These are phyloP conservation scores for Russula emetica DNA, from an alignment of 768 basidiomycete genomes.

Conservation along the genomic window DNA sequence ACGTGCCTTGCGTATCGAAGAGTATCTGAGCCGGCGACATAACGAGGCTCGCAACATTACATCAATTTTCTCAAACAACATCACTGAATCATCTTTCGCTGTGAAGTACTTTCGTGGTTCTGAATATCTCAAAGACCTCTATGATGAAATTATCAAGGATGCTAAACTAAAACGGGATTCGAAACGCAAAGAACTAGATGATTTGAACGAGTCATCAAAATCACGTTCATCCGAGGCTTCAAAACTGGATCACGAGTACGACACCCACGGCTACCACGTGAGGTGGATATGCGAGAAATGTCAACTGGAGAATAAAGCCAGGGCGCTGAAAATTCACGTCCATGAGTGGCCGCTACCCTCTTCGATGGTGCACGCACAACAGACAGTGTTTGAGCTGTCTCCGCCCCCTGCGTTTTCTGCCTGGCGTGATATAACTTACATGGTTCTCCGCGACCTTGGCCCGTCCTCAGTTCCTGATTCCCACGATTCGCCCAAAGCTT, in stretches of 20 bases:
- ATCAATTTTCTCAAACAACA: slow-evolving; percentile 12
- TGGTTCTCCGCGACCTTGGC: slow-evolving; percentile 14
- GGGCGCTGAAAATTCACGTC: not conserved
- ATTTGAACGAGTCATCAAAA: not conserved
- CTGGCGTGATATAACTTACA: slow-evolving; percentile 12
- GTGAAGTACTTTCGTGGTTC: slow-evolving; percentile 11
- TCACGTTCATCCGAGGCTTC: not conserved
- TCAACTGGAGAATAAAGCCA: not conserved
- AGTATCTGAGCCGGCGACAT: slow-evolving; percentile 8
- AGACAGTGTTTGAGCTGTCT: slow-evolving; percentile 8
- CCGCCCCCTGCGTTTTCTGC: slow-evolving; percentile 5
- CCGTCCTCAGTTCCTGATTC: not conserved
- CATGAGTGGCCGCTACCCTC: slow-evolving; percentile 14
- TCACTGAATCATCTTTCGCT: slow-evolving; percentile 1
- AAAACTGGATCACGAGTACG: not conserved
- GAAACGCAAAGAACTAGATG: not conserved
- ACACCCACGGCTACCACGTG: too few species aligned
- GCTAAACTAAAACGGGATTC: not conserved
- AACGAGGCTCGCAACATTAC: not conserved
- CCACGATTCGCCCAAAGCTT: not conserved
- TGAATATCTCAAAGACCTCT: not conserved
- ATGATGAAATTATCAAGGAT: not conserved
- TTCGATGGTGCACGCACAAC: not conserved
- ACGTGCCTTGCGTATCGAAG: slow-evolving; percentile 2
- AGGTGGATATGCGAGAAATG: not conserved